Base-by-base conservation (phyloP, 2,329 filamentous ascomycete genomes). In the Diaporthe caulivora region DNA sequence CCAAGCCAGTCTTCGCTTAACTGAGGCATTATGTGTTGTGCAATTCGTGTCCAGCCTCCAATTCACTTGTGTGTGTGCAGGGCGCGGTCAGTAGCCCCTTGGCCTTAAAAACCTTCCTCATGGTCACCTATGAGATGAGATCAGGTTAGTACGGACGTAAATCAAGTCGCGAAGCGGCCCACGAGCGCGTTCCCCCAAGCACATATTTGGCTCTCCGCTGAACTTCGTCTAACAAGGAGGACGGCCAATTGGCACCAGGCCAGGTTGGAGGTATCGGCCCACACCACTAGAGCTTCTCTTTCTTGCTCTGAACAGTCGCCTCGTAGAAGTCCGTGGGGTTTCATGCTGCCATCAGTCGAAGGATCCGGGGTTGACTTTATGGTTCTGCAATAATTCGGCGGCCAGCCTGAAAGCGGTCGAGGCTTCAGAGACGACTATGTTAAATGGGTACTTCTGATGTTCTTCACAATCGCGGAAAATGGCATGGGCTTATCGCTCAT, bases 1-100 rank as follows among this genome's bases (percentile, higher is more conserved):
- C 47, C 69, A 71, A 62, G 55, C 69, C 69, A 53, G 15, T 62
- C 44, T 71, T 53, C 49, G 47, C 69, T 55, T 24, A 9, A 6
- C 53, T 53, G 13, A 29, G 9, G 29, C 17, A 24, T 53, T 9
- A 1, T 21, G 13, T 18, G 24, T 7, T 7, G 53, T 13, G 37
- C 6, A 47, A 17, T 24, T 62, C 9, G 24, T 62, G 24, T 6
- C 15, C 40, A 15, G 24, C 24, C 24, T 31, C 15, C 37, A 1
- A 6, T 13, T 40, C 13, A 4, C 31, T 8, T 18, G n/a, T 26
- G 7, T 1, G 10, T 15, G 8, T 18, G 24, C 31, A 8, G n/a
- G 8, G 7, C 11, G 37, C 11, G 37, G 11, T 40, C 37, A 9
- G 37, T 40, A 40, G 37, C 11, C 6, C 37, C 37, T 40, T 13